Percentiles rank a stretch among this genome's conserved stretches.
phyloP scores from a whole-genome alignment of 805 yeast genomes.

The Ogataea thermomethanolica region DNA sequence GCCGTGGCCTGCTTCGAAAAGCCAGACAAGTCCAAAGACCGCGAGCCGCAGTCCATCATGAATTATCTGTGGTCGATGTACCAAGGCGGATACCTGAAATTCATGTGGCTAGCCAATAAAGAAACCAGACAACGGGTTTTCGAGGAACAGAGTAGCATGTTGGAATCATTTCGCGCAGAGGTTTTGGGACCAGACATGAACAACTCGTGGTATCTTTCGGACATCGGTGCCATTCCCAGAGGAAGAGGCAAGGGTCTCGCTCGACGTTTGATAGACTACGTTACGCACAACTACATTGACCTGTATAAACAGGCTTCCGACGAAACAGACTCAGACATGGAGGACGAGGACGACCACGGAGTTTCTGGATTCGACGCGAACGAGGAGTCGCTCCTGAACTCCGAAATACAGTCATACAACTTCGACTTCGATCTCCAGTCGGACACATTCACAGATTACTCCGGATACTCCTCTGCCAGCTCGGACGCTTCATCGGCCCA shows the following conservation, averaged over 20 bases:
- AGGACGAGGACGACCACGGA: slow-evolving; percentile 11
- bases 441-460: slow-evolving; percentile 34
- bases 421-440: slow-evolving; percentile 33
- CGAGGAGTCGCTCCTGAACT: slow-evolving; percentile 30
- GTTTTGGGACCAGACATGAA: slow-evolving; percentile 40
- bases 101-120: slow-evolving; percentile 34
- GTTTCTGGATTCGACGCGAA: slow-evolving; percentile 17
- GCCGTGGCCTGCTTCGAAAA: slow-evolving; percentile 52
- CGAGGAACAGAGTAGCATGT: slow-evolving; percentile 46
- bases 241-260: slow-evolving; percentile 62
- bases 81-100: slow-evolving; percentile 33
- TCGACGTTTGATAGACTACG: slow-evolving; percentile 46
- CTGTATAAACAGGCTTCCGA: slow-evolving; percentile 20
- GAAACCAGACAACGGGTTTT: slow-evolving; percentile 49
- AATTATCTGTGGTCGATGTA: slow-evolving; percentile 33
- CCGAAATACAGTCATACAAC: slow-evolving; percentile 34
- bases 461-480: slow-evolving; percentile 33
- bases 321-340: slow-evolving; percentile 21
- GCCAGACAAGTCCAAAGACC: slow-evolving; percentile 22
- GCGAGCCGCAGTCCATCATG: slow-evolving; percentile 30
- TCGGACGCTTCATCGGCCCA: slow-evolving; percentile 33
- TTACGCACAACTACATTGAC: slow-evolving; percentile 44
- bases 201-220: slow-evolving; percentile 54
- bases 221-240: slow-evolving; percentile 53
- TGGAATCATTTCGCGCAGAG: slow-evolving; percentile 41